phyloP scores from a whole-genome alignment of 768 basidiomycete species.

The Leccinum boreale region DNA sequence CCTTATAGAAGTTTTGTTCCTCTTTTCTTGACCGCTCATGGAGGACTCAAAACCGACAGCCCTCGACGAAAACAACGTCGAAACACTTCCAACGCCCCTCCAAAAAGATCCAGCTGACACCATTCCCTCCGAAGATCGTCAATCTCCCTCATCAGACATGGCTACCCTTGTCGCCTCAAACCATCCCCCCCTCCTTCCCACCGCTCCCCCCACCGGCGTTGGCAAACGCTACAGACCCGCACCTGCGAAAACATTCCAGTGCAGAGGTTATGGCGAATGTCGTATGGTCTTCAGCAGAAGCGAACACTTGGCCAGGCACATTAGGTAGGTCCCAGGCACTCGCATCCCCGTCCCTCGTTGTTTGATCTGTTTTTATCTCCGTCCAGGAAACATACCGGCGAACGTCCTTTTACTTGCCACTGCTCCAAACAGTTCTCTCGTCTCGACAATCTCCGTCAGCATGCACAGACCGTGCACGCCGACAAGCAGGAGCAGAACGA shows the following conservation, averaged over 20 bases:
- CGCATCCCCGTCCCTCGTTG: conserved; percentile 7
- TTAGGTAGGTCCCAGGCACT: conserved; percentile 60
- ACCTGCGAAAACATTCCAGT: conserved; percentile 93
- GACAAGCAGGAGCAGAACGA: conserved; percentile 89
- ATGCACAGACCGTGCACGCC: conserved; percentile 96
- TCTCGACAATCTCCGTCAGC: conserved; percentile 95
- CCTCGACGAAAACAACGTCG: conserved; percentile 21
- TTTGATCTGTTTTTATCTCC: conserved; percentile 25
- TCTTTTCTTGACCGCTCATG: conserved; percentile 33
- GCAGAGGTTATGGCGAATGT: conserved; percentile 92
- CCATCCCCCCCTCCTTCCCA: conserved; percentile 21
- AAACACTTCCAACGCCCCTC: conserved; percentile 3
- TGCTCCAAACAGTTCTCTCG: conserved; percentile 95
- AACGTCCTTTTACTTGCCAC: conserved; percentile 94
- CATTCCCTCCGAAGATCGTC: background rate
- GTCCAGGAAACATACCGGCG: conserved; percentile 93
- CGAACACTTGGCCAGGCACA: conserved; percentile 94
- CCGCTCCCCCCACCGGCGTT: conserved; percentile 22
- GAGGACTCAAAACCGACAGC: conserved; percentile 34
- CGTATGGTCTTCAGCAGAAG: conserved; percentile 95
- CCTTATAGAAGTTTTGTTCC: conserved; percentile 32
- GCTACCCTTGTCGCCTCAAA: conserved; percentile 32
- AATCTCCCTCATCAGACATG: conserved; percentile 24
- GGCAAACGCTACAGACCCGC: conserved; percentile 75
- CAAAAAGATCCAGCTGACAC: conserved; percentile 5